Evolutionary conservation across 2,329 filamentous ascomycete genomes (phyloP).

Genomic region (Aspergillus udagawae): DNA sequence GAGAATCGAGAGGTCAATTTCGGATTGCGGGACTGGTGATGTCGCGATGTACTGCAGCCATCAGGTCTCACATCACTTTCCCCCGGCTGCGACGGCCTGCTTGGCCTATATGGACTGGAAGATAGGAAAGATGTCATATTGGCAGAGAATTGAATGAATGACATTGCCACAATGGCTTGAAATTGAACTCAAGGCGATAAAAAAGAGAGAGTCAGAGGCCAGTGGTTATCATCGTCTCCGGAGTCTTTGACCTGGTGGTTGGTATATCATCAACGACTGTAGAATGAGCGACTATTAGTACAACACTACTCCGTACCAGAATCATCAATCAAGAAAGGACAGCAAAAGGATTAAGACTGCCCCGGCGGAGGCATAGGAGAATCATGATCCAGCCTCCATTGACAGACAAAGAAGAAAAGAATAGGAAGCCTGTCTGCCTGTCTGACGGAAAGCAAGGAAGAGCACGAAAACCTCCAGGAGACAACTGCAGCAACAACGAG

Average conservation of each 20-base stretch:
- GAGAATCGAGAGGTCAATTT: neutral
- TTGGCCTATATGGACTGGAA: no score
- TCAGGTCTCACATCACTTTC: slow-evolving; percentile 1
- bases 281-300: neutral
- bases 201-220: neutral
- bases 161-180: neutral
- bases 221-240: neutral
- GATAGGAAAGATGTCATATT: neutral
- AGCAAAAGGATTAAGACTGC: neutral
- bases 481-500: neutral
- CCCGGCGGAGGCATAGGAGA: neutral
- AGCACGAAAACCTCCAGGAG: neutral
- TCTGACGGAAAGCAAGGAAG: neutral
- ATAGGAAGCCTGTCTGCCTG: neutral
- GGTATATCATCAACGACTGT: neutral
- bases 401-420: neutral
- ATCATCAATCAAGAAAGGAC: neutral
- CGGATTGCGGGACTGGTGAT: neutral
- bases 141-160: slow-evolving; percentile 2
- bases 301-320: neutral
- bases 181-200: neutral
- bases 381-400: neutral
- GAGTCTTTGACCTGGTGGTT: neutral
- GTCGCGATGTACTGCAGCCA: neutral
- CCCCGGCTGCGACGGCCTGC: neutral